phyloP scores from a whole-genome alignment of 208 protist species.

The Acanthamoeba triangularis region DNA sequence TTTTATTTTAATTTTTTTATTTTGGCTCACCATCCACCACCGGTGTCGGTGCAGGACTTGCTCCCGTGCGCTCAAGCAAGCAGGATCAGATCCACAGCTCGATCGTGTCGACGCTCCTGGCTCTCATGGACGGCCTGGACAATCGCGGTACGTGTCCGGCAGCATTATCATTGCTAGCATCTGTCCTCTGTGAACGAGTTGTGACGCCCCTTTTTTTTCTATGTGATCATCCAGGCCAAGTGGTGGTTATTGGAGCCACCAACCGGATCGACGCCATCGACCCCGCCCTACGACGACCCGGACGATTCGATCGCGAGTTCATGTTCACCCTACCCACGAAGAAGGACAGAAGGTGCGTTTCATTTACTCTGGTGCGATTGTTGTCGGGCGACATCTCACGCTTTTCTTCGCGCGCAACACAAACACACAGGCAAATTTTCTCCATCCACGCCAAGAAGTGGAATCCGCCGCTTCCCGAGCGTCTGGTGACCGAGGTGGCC shows the following conservation, averaged over 20 bases:
- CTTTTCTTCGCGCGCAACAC: neutral
- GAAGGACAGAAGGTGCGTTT: constrained; percentile 32
- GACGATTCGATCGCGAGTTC: constrained; percentile 93
- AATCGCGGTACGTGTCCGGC: constrained; percentile 77
- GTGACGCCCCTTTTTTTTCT: constrained; percentile 22
- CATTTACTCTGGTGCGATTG: neutral
- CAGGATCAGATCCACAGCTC: constrained; percentile 90
- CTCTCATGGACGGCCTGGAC: constrained; percentile 94
- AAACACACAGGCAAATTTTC: constrained; percentile 77
- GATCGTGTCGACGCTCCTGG: constrained; percentile 92
- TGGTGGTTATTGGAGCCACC: constrained; percentile 94
- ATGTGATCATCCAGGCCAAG: constrained; percentile 66
- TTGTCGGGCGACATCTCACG: neutral
- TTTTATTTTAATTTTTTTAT: neutral
- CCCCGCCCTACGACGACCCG: constrained; percentile 92
- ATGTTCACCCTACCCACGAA: constrained; percentile 88
- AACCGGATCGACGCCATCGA: constrained; percentile 93
- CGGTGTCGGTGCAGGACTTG: constrained; percentile 84
- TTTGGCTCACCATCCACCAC: neutral
- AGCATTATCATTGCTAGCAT: no score
- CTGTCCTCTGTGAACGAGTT: neutral
- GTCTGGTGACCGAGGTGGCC: constrained; percentile 75
- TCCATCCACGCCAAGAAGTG: constrained; percentile 86
- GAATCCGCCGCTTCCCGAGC: constrained; percentile 78
- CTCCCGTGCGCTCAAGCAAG: constrained; percentile 89